Percentiles rank a stretch among this genome's conserved stretches.
phyloP scores from a whole-genome alignment of 805 yeast genomes.

The Pichia insulana region DNA sequence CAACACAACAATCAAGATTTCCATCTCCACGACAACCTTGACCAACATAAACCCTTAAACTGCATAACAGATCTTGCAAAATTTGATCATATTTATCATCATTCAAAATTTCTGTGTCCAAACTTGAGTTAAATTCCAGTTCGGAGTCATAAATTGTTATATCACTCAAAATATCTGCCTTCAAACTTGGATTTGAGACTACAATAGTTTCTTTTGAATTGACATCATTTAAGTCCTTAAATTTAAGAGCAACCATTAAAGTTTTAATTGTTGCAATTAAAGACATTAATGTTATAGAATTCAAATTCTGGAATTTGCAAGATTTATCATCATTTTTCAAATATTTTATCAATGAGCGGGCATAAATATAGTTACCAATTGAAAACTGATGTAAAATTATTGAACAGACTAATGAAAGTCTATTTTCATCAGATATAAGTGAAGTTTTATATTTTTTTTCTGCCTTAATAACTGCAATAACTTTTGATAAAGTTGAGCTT shows the following conservation, averaged over 20 bases:
- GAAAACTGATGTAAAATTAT: slow-evolving; percentile 24
- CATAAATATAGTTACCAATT: slow-evolving; percentile 14
- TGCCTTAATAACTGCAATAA: slow-evolving; percentile 4
- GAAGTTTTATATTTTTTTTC: background rate
- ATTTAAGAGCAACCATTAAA: slow-evolving; percentile 13
- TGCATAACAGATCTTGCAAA: slow-evolving; percentile 9
- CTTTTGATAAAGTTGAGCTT: slow-evolving; percentile 4
- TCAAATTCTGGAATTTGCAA: slow-evolving; percentile 8
- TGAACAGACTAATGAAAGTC: slow-evolving; percentile 24
- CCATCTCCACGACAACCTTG: background rate
- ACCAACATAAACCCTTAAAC: slow-evolving; percentile 11
- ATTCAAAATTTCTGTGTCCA: too few relatives aligned
- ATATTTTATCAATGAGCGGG: slow-evolving; percentile 20
- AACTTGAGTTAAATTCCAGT: background rate
- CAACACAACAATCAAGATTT: slow-evolving; percentile 9
- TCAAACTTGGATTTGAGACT: background rate
- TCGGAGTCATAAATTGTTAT: too few relatives aligned
- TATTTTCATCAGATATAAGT: slow-evolving; percentile 24
- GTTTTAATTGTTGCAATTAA: slow-evolving; percentile 23
- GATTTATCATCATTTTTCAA: slow-evolving; percentile 15
- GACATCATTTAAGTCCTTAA: background rate
- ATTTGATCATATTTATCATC: background rate
- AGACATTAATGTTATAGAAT: slow-evolving; percentile 23
- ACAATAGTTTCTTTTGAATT: background rate
- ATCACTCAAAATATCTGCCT: background rate